Conservation (phyloP, 495 filamentous ascomycete genomes). For the Penicillium soppii region DNA sequence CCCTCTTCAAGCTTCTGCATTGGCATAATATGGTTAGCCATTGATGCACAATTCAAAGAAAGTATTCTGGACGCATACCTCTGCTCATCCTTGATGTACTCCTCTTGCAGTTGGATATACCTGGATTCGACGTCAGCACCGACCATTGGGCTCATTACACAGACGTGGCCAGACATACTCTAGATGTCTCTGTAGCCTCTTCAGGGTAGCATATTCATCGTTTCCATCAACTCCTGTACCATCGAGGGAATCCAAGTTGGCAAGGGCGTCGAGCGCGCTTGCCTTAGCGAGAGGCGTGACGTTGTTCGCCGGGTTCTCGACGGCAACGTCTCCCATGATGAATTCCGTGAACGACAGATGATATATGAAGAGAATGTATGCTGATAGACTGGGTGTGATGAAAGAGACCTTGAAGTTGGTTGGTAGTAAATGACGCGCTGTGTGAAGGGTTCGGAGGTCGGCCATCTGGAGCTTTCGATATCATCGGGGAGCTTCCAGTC, state of each 20-base stretch:
- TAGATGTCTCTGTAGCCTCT: conserved; percentile 91
- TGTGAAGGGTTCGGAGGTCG: conserved; percentile 14
- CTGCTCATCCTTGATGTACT: conserved; percentile 99
- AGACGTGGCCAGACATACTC: conserved; percentile 57
- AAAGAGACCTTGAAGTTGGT: conserved; percentile 8
- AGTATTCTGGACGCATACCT: conserved; percentile 49
- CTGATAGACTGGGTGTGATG: neutral
- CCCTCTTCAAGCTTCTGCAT: conserved; percentile 86
- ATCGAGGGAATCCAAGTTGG: conserved; percentile 86
- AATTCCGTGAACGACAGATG: conserved; percentile 5
- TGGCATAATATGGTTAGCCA: conserved; percentile 6
- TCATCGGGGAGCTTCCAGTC: conserved; percentile 19
- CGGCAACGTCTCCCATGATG: conserved; percentile 78
- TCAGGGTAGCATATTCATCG: conserved; percentile 93
- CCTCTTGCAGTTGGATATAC: conserved; percentile 97
- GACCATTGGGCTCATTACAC: neutral
- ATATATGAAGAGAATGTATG: neutral
- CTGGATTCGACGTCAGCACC: conserved; percentile 45
- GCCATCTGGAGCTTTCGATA: conserved; percentile 19
- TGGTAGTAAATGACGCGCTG: conserved; percentile 16
- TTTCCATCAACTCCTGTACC: conserved; percentile 75
- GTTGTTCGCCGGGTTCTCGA: conserved; percentile 74
- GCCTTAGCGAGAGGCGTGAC: conserved; percentile 75
- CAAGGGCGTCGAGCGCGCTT: conserved; percentile 73
- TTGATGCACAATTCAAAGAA: neutral